Conservation (phyloP, 148 eudicot genomes). For the Simmondsia chinensis region DNA sequence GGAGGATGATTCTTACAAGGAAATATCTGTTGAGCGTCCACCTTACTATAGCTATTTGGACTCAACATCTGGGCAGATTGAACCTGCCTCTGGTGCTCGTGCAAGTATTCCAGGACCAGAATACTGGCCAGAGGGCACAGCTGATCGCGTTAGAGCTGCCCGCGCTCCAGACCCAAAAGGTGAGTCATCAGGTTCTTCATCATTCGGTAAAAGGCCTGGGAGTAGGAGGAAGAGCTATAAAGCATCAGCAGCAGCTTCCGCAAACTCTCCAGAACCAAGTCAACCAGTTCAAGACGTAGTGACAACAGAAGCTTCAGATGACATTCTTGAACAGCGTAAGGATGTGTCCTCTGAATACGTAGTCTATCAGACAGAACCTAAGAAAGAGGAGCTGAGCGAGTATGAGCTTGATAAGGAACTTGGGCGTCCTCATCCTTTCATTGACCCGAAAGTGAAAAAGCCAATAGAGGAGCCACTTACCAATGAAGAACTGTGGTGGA, state of each 20-base stretch:
- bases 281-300: constrained; percentile 27
- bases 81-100: constrained; percentile 99
- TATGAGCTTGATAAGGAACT: constrained; percentile 73
- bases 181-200: constrained; percentile 53
- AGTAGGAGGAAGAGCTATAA: constrained; percentile 70
- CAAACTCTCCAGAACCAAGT: constrained; percentile 33
- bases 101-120: constrained; percentile 91
- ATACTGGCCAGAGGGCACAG: constrained; percentile 98
- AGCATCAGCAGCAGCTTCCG: constrained; percentile 40
- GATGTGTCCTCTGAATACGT: constrained; percentile 61
- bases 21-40: constrained; percentile 65
- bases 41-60: constrained; percentile 88
- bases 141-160: constrained; percentile 75
- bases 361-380: constrained; percentile 56
- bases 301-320: constrained; percentile 38
- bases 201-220: constrained; percentile 84
- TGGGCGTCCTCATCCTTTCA: constrained; percentile 87
- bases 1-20: constrained; percentile 37
- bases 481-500: constrained; percentile 98
- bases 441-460: constrained; percentile 67
- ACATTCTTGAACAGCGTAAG: constrained; percentile 45
- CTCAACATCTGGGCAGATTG: constrained; percentile 81
- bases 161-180: constrained; percentile 84
- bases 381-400: constrained; percentile 51
- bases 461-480: constrained; percentile 61